phyloP scores from a whole-genome alignment of 345 rosid genomes.

The Sapria himalayana region DNA sequence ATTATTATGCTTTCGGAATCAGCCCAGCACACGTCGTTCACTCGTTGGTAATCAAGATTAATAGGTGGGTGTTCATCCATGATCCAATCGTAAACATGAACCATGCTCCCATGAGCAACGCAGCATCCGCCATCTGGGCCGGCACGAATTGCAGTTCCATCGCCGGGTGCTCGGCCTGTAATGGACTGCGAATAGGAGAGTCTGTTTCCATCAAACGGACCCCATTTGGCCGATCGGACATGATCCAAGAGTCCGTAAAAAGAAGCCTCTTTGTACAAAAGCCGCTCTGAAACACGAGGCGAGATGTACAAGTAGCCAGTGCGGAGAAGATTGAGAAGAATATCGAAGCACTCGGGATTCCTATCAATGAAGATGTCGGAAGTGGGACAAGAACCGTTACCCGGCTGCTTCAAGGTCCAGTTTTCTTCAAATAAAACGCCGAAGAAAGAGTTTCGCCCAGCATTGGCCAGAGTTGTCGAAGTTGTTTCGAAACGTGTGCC shows the following conservation, averaged over 20 bases:
- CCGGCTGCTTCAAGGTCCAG: constrained; percentile 30
- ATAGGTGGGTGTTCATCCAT: constrained; percentile 62
- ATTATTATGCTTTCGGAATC: constrained; percentile 38
- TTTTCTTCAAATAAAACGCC: constrained; percentile 65
- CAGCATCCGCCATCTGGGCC: constrained; percentile 92
- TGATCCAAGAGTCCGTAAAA: constrained; percentile 72
- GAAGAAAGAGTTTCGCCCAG: constrained; percentile 75
- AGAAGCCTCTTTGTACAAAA: constrained; percentile 55
- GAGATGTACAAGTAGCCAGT: constrained; percentile 78
- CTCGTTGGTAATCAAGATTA: constrained; percentile 72
- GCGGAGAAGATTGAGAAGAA: constrained; percentile 95
- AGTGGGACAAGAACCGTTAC: constrained; percentile 3
- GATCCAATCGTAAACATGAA: constrained; percentile 80
- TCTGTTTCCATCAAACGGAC: constrained; percentile 64
- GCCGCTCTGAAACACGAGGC: constrained; percentile 39
- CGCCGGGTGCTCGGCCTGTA: constrained; percentile 80
- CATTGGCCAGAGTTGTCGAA: constrained; percentile 79
- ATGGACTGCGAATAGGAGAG: constrained; percentile 32
- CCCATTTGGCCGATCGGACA: constrained; percentile 64
- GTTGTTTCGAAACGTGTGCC: constrained; percentile 82
- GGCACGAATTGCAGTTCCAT: constrained; percentile 84
- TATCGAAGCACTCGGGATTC: constrained; percentile 74
- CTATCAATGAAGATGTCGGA: constrained; percentile 51
- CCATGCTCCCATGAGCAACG: constrained; percentile 83
- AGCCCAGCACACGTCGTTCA: constrained; percentile 75